phyloP scores from a whole-genome alignment of 2,329 filamentous ascomycete genomes.

The Chaetomium strumarium region DNA sequence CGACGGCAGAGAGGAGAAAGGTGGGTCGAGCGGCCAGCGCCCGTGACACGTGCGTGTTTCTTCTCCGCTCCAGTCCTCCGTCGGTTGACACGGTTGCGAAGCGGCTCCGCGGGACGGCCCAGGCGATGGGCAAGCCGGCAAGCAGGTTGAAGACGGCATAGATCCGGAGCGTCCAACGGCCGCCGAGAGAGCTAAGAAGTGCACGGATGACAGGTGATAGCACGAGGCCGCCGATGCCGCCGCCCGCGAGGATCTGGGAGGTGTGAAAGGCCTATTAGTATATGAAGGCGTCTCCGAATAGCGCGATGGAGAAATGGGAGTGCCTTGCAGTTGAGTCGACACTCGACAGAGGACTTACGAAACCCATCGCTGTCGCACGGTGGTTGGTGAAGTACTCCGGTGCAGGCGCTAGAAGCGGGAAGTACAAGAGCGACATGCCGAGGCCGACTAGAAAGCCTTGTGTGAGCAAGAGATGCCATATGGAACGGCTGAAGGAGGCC shows the following conservation, averaged over 20 bases:
- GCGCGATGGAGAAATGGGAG: background rate
- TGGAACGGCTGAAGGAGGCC: conserved; percentile 32
- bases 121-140: conserved; percentile 35
- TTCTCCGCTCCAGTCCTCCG: conserved; percentile 22
- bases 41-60: conserved; percentile 34
- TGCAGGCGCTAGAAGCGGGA: conserved; percentile 39
- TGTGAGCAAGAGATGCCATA: conserved; percentile 39
- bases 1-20: conserved; percentile 38
- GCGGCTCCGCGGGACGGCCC: conserved; percentile 35
- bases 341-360: conserved; percentile 31
- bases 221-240: conserved; percentile 38
- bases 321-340: too few relatives aligned
- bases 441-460: conserved; percentile 39
- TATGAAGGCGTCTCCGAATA: background rate
- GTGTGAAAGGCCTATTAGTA: conserved; percentile 6
- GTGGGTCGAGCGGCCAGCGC: conserved; percentile 33
- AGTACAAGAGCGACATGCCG: conserved; percentile 40
- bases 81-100: conserved; percentile 27
- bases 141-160: conserved; percentile 34
- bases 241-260: conserved; percentile 34
- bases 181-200: conserved; percentile 38
- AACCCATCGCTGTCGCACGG: conserved; percentile 41
- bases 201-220: conserved; percentile 36
- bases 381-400: conserved; percentile 46
- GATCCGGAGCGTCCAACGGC: conserved; percentile 39